These are phyloP conservation scores for Penicillium dipodomyicola DNA, from an alignment of 495 filamentous ascomycete species.

Conservation along the genomic window DNA sequence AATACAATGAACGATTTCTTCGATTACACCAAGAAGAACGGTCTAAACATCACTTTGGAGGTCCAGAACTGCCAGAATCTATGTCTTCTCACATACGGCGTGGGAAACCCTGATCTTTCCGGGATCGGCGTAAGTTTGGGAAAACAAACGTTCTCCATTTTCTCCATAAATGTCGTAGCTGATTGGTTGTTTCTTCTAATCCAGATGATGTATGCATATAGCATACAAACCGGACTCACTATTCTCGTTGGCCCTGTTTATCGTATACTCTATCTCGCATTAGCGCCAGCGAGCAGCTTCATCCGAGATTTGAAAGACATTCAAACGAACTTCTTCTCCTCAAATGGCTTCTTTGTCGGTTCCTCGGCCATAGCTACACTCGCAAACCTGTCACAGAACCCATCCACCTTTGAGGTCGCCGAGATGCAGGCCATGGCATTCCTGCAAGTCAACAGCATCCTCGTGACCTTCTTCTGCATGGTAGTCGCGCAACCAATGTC, in stretches of 20 bases:
- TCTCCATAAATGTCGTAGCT: neutral
- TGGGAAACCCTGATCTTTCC: conserved; percentile 6
- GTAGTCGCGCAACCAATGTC: conserved; percentile 3
- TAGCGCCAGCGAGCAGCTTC: neutral
- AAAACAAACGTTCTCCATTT: neutral
- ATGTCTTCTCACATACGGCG: neutral
- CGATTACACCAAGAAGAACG: neutral
- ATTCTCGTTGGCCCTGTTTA: neutral
- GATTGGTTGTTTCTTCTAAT: neutral
- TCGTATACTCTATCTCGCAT: neutral
- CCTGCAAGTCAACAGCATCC: conserved; percentile 4
- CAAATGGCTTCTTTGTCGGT: conserved; percentile 4
- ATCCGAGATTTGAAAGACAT: neutral
- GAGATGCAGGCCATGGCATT: conserved; percentile 6
- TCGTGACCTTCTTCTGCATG: conserved; percentile 3
- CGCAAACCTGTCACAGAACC: conserved; percentile 2
- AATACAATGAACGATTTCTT: conserved; percentile 1
- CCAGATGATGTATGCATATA: conserved; percentile 7
- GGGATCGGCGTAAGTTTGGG: conserved; percentile 2
- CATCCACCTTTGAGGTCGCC: conserved; percentile 3
- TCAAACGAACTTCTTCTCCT: conserved; percentile 2
- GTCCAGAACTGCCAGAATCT: conserved; percentile 3
- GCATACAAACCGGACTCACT: neutral
- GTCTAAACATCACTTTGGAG: conserved; percentile 1
- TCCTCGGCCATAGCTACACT: conserved; percentile 3